Evolutionary conservation across 768 basidiomycete genomes (phyloP).

Genomic region (Auriscalpium microsporum): DNA sequence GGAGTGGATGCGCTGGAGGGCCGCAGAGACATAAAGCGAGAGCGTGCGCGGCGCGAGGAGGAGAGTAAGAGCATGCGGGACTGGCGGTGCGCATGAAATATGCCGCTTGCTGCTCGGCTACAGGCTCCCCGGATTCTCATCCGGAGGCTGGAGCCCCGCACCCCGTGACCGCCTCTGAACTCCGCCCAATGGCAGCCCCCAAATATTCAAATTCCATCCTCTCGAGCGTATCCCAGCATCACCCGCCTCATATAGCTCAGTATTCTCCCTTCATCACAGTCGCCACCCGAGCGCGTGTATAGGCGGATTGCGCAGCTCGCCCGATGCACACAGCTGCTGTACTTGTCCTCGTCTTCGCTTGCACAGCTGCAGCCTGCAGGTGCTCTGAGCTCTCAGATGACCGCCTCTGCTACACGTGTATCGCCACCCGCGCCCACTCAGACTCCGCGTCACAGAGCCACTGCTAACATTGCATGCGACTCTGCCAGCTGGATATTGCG

Average conservation of each 20-base stretch:
- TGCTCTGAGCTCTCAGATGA: no score
- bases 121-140: neutral
- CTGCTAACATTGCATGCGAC: no score
- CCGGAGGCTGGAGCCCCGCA: neutral
- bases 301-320: neutral
- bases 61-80: neutral
- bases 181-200: neutral
- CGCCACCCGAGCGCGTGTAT: neutral
- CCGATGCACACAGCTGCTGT: neutral
- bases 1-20: neutral
- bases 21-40: neutral
- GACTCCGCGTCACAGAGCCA: no score
- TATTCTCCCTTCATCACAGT: neutral
- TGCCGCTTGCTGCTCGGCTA: no score
- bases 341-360: neutral
- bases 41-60: neutral
- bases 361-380: no score
- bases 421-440: no score
- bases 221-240: neutral
- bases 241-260: neutral
- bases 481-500: no score
- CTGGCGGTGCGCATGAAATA: neutral
- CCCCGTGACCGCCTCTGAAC: neutral
- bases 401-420: no score
- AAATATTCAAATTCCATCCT: neutral